These are phyloP conservation scores for Neurospora sp. DNA, from an alignment of 495 filamentous ascomycete genomes.

Conservation along the genomic window DNA sequence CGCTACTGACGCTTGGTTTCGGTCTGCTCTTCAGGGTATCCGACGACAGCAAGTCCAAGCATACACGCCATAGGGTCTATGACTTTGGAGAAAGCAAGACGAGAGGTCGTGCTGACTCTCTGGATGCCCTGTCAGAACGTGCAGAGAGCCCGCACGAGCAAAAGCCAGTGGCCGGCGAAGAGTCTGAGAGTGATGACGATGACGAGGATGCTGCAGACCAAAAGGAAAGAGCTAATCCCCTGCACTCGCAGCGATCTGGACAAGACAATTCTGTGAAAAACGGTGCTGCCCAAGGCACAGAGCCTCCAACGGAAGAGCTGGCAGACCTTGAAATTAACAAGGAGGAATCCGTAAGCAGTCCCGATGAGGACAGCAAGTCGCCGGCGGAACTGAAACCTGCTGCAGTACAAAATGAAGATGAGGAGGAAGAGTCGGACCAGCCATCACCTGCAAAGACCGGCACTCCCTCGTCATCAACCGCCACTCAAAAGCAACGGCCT, in stretches of 20 bases:
- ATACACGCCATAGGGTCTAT: conserved; percentile 63
- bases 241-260: conserved; percentile 27
- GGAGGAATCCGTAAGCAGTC: neutral
- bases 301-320: conserved; percentile 19
- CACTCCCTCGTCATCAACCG: neutral
- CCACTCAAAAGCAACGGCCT: conserved; percentile 3
- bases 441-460: neutral
- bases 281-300: neutral
- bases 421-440: conserved; percentile 11
- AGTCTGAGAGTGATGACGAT: conserved; percentile 26
- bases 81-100: conserved; percentile 20
- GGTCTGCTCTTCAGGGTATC: conserved; percentile 81
- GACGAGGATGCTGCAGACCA: conserved; percentile 27
- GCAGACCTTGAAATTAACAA: conserved; percentile 24
- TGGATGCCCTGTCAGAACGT: neutral
- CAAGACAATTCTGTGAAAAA: conserved; percentile 19
- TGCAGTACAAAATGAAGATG: conserved; percentile 7
- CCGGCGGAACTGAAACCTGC: conserved; percentile 1
- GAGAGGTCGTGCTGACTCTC: conserved; percentile 1
- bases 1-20: conserved; percentile 79
- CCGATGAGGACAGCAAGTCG: conserved; percentile 1
- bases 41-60: conserved; percentile 73
- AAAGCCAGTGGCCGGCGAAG: conserved; percentile 14
- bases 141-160: neutral
- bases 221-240: conserved; percentile 29